phyloP scores from a whole-genome alignment of 768 basidiomycete species.

The Paxillus involutus region DNA sequence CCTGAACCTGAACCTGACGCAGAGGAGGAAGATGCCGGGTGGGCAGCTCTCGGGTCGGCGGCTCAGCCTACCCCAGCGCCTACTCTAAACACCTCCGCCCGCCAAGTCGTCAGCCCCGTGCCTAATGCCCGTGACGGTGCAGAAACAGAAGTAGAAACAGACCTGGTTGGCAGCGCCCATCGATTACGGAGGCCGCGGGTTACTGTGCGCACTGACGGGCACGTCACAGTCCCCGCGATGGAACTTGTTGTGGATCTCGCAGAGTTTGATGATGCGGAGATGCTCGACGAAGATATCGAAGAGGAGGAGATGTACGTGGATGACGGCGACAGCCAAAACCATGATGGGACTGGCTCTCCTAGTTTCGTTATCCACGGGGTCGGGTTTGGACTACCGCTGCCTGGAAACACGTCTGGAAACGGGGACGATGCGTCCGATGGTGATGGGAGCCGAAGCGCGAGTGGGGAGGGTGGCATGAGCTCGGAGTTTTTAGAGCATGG shows the following conservation, averaged over 20 bases:
- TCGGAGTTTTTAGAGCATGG: background rate
- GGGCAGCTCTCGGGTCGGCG: conserved; percentile 15
- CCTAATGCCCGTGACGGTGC: conserved; percentile 30
- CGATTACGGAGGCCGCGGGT: conserved; percentile 19
- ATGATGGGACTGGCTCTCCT: background rate
- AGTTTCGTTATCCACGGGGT: conserved; percentile 13
- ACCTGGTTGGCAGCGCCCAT: conserved; percentile 14
- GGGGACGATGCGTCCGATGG: conserved; percentile 23
- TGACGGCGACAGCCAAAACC: conserved; percentile 10
- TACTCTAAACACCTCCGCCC: conserved; percentile 1
- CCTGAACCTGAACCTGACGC: conserved; percentile 37
- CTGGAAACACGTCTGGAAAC: conserved; percentile 9
- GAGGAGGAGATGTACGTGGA: conserved; percentile 1
- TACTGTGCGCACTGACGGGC: conserved; percentile 28
- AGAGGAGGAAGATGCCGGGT: conserved; percentile 28
- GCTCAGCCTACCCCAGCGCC: background rate
- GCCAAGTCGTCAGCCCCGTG: conserved; percentile 22
- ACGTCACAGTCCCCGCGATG: conserved; percentile 10
- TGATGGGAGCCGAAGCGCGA: conserved; percentile 3
- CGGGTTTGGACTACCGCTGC: conserved; percentile 17
- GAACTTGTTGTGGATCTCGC: conserved; percentile 5
- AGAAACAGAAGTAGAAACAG: conserved; percentile 33
- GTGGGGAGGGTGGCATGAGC: background rate
- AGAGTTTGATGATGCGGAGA: conserved; percentile 29
- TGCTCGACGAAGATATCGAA: conserved; percentile 25